Evolutionary conservation across 495 filamentous ascomycete genomes (phyloP).

Genomic region (Talaromyces wortmannii): DNA sequence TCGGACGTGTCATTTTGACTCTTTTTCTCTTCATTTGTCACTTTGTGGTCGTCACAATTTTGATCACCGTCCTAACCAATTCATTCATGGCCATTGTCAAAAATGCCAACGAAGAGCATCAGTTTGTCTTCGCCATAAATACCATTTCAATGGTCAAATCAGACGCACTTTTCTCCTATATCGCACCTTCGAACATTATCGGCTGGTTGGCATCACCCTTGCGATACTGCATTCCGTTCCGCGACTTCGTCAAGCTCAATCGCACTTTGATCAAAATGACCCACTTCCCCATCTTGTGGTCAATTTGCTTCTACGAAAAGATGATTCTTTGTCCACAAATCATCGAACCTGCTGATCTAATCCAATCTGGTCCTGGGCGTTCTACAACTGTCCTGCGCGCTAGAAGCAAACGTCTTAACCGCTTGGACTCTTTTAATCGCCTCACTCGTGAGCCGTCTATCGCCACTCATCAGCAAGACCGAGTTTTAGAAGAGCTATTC

Average conservation of each 20-base stretch:
- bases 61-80: constrained; percentile 89
- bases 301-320: constrained; percentile 83
- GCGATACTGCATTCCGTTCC: constrained; percentile 70
- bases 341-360: constrained; percentile 69
- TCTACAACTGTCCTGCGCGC: constrained; percentile 19
- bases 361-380: constrained; percentile 38
- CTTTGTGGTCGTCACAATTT: constrained; percentile 87
- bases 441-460: constrained; percentile 75
- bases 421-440: constrained; percentile 62
- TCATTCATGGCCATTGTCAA: constrained; percentile 91
- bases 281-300: constrained; percentile 77
- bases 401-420: constrained; percentile 30
- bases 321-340: constrained; percentile 59
- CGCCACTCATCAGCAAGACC: constrained; percentile 79
- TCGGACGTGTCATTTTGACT: constrained; percentile 68
- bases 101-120: constrained; percentile 87
- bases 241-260: constrained; percentile 73
- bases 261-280: constrained; percentile 83
- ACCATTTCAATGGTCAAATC: constrained; percentile 96
- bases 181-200: constrained; percentile 81
- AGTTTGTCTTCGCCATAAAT: constrained; percentile 90
- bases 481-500: constrained; percentile 89
- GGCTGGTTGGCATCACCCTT: constrained; percentile 80
- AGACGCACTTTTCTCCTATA: constrained; percentile 85
- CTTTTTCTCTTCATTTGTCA: constrained; percentile 89